phyloP scores from a whole-genome alignment of 75 land plant species.

The Gnetum montanum region DNA sequence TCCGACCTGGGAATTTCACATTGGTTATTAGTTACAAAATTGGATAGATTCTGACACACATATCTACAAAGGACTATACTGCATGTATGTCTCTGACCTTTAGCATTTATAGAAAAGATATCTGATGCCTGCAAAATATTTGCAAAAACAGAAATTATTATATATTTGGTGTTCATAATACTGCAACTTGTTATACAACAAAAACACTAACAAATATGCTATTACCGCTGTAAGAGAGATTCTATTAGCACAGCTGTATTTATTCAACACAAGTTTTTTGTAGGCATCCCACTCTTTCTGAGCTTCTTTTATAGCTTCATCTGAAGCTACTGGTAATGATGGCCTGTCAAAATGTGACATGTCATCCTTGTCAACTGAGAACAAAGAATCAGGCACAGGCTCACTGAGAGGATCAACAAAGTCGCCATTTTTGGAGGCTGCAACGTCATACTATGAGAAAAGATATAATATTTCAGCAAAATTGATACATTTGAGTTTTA shows the following conservation, averaged over 20 bases:
- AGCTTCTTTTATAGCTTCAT: slow-evolving; percentile 5
- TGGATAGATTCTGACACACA: too few species aligned
- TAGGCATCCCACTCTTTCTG: neutral
- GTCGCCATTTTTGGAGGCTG: neutral
- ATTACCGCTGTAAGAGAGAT: slow-evolving; percentile 3
- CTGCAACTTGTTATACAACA: neutral
- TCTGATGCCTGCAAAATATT: slow-evolving; percentile 7
- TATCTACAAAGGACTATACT: too few species aligned
- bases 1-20: too few species aligned
- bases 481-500: too few species aligned
- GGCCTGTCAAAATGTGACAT: neutral
- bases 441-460: slow-evolving; percentile 2
- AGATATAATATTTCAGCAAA: neutral
- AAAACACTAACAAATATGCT: neutral
- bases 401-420: slow-evolving; percentile 8
- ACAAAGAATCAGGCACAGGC: neutral
- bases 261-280: slow-evolving; percentile 3
- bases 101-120: neutral
- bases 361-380: neutral
- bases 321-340: slow-evolving; percentile 2
- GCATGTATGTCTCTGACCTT: too few species aligned
- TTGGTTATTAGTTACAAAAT: too few species aligned
- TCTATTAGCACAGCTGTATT: neutral
- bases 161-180: neutral
- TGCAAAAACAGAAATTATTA: neutral